Base-by-base conservation (phyloP, 495 filamentous ascomycete species). In the Chaetomium cochliodes region DNA sequence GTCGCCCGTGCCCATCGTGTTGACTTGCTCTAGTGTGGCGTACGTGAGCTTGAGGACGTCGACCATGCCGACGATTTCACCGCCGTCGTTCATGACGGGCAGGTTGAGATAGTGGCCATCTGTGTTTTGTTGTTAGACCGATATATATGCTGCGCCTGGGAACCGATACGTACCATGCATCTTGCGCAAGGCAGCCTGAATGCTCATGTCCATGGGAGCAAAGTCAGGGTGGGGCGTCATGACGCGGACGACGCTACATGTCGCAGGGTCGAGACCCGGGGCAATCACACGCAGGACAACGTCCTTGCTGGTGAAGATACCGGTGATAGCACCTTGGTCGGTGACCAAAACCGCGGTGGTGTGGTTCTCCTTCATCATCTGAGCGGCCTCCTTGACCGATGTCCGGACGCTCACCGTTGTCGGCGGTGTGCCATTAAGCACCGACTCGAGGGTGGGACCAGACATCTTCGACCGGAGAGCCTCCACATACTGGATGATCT, bases 191-290 rank as follows among this genome's bases (percentile, higher is more conserved):
- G 94, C 94, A 62, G 93, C 91, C 77, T 98, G 94, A 71, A 98
- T 98, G 77, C 86, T 98, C 96, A 98, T 98, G 77, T 98, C 93
- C 80, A 93, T 89, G 15, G 94, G 94, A 60, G 94, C 94, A 82
- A 98, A 98, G 71, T 98, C 94, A 11, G 94, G 94, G 74, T 98
- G 94, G 61, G 94, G 94, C 20, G 94, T 98, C 94, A 98, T 98
- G 60, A 98, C 94, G 63, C 94, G 87, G 51, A 98, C 92, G 57
- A 98, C 94, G 72, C 93, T 97, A 82, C 96, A 98, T 65, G 89
- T 98, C 13, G 87, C 86, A 55, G 94, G 94, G 74, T 98, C 94
- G 61, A 98, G 84, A 12, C 94, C 96, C 28, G 94, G 93, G 44
- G 94, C 94, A 79, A 98, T 98, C 60, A 98, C 94, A 76, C 94